Evolutionary conservation across 2,329 filamentous ascomycete species (phyloP).

Genomic region (Alternaria angustiovoidea): DNA sequence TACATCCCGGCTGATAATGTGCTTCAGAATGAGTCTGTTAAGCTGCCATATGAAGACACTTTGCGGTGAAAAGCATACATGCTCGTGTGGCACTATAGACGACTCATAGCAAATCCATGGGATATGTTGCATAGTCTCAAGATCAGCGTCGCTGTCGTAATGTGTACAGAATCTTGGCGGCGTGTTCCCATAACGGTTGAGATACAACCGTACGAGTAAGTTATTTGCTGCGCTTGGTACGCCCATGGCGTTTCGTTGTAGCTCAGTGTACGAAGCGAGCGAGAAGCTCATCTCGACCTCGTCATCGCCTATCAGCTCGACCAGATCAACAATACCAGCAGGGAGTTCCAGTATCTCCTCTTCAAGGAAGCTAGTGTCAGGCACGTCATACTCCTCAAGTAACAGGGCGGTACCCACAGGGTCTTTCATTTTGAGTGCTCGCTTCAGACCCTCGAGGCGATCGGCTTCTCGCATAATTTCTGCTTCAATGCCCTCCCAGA

Average conservation of each 20-base stretch:
- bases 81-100: slow-evolving; percentile 20
- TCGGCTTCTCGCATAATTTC: slow-evolving; percentile 36
- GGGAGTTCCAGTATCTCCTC: slow-evolving; percentile 39
- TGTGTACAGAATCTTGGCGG: slow-evolving; percentile 40
- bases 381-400: slow-evolving; percentile 33
- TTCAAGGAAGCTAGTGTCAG: slow-evolving; percentile 35
- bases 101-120: slow-evolving; percentile 27
- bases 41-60: slow-evolving; percentile 38
- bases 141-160: slow-evolving; percentile 31
- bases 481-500: slow-evolving; percentile 29
- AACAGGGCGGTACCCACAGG: slow-evolving; percentile 36
- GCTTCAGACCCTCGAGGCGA: slow-evolving; percentile 31
- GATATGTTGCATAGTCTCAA: slow-evolving; percentile 25
- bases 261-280: slow-evolving; percentile 27
- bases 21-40: slow-evolving; percentile 27
- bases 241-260: slow-evolving; percentile 40
- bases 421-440: slow-evolving; percentile 36
- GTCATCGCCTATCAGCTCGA: slow-evolving; percentile 34
- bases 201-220: slow-evolving; percentile 35
- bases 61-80: slow-evolving; percentile 27
- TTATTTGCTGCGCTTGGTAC: slow-evolving; percentile 29
- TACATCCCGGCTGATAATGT: slow-evolving; percentile 13
- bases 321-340: slow-evolving; percentile 27
- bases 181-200: slow-evolving; percentile 14
- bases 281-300: slow-evolving; percentile 44